Evolutionary conservation across 129 eudicot genomes (phyloP), one percentile per base, ranked within the genome.

Genomic region (Glebionis coronaria): DNA sequence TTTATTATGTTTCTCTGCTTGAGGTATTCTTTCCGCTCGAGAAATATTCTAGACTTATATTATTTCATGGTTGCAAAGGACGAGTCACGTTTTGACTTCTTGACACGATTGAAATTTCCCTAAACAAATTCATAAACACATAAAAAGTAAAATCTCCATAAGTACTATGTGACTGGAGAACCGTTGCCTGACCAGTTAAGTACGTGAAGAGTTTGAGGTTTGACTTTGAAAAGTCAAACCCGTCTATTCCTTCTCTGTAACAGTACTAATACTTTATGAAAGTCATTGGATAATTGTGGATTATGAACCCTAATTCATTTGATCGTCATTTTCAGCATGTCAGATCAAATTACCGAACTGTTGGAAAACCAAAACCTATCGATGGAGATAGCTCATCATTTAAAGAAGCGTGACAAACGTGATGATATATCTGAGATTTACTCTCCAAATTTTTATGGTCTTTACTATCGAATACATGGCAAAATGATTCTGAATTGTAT

Each of bases 1-100:
- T 92, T 69, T 92, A 92, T 74, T 92, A 92, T 51, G 82, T 92
- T 18, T 57, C 95, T 44, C 77, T 92, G 68, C 88, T 88, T 38
- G 96, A 92, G 93, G 94, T 91, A 83, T 47, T 19, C 42, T 4
- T 6, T 31, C 42, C 49, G 49, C 9, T 55, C 56, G 53, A 68
- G 5, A 44, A 21, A 9, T 56, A 44, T 21, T n/a, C 63, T 57
- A 57, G 44, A 57, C 40, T 56, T 4, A 4, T 11, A 57, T 56
- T 57, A 25, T 42, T 57, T 9, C 27, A 12, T 57, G 9, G 62
- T 57, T 57, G 14, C 16, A 27, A 11, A 13, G 15, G 29, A 12
- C 1, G 12, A 12, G 31, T 7, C 23, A 21, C 61, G 4, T 20
- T n/a, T 55, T 21, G 9, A 12, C 16, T 8, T 10, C 2, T 9